Percentiles rank a stretch among this genome's conserved stretches.
Conservation (phyloP, 352 stramenopile genomes). For the Phytophthora europaea region DNA sequence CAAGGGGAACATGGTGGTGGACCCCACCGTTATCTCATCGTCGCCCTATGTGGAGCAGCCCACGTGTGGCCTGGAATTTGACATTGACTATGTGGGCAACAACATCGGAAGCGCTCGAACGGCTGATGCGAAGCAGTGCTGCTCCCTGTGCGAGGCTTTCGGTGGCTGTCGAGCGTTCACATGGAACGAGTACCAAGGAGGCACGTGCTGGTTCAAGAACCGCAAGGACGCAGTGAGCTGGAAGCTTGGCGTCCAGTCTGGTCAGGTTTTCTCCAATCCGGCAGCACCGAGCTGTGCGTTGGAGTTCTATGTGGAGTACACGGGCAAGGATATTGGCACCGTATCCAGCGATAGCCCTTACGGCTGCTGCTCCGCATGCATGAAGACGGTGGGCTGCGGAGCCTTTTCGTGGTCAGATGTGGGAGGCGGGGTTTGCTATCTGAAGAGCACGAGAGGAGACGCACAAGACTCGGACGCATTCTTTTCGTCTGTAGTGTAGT, state of each 20-base stretch:
- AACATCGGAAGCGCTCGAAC: constrained; percentile 36
- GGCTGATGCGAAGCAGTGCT: constrained; percentile 25
- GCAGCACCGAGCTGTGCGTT: constrained; percentile 33
- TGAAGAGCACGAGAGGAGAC: constrained; percentile 60
- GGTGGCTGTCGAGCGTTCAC: constrained; percentile 54
- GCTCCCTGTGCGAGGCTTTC: constrained; percentile 36
- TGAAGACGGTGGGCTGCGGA: constrained; percentile 38
- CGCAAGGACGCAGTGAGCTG: constrained; percentile 31
- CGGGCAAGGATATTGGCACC: constrained; percentile 25
- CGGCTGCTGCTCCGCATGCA: constrained; percentile 44
- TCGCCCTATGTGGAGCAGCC: constrained; percentile 23
- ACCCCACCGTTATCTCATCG: constrained; percentile 17
- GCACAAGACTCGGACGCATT: constrained; percentile 19
- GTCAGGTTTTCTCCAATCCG: constrained; percentile 30
- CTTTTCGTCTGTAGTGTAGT: constrained; percentile 33
- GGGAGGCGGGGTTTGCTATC: constrained; percentile 65
- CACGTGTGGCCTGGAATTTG: constrained; percentile 39
- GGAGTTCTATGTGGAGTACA: constrained; percentile 41
- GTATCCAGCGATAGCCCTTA: constrained; percentile 25
- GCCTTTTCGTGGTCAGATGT: constrained; percentile 60
- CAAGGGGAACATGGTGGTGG: constrained; percentile 39
- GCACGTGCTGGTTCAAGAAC: constrained; percentile 66
- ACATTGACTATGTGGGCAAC: constrained; percentile 40
- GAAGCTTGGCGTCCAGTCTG: constrained; percentile 28
- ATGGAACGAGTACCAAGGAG: constrained; percentile 59